Conservation (phyloP, 495 filamentous ascomycete species). For the Penicillium desertorum region DNA sequence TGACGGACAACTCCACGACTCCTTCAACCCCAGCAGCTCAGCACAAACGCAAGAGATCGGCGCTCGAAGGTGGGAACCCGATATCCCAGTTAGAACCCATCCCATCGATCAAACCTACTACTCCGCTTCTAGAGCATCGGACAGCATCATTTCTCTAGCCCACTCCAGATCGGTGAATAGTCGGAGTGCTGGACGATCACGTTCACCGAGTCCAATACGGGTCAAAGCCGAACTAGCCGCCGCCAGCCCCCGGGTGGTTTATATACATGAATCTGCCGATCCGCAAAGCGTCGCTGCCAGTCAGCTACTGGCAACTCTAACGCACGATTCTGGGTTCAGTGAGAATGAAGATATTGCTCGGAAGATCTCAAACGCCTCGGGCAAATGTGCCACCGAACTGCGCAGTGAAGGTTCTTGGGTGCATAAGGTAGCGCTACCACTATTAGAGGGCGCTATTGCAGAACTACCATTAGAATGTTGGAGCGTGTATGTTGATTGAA, state of each 20-base stretch:
- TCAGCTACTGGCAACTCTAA: background rate
- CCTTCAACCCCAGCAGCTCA: too few relatives aligned
- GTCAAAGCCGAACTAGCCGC: slow-evolving; percentile 8
- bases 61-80: too few relatives aligned
- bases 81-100: too few relatives aligned
- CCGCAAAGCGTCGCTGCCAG: background rate
- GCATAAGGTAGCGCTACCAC: background rate
- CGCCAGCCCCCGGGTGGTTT: background rate
- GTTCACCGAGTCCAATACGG: slow-evolving; percentile 5
- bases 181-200: background rate
- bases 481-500: background rate
- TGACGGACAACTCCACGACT: too few relatives aligned
- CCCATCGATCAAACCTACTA: too few relatives aligned
- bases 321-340: background rate
- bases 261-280: background rate
- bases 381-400: background rate
- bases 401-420: background rate
- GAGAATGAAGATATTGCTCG: background rate
- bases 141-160: background rate
- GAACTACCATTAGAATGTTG: background rate
- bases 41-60: too few relatives aligned
- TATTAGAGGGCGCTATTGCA: background rate
- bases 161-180: background rate
- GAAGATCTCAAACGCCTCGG: background rate
- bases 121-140: too few relatives aligned